A percentile compares a stretch with the other conserved stretches of the same genome.
Evolutionary conservation across 352 stramenopile genomes (phyloP).

Genomic region (Pythium vanterpoolii): DNA sequence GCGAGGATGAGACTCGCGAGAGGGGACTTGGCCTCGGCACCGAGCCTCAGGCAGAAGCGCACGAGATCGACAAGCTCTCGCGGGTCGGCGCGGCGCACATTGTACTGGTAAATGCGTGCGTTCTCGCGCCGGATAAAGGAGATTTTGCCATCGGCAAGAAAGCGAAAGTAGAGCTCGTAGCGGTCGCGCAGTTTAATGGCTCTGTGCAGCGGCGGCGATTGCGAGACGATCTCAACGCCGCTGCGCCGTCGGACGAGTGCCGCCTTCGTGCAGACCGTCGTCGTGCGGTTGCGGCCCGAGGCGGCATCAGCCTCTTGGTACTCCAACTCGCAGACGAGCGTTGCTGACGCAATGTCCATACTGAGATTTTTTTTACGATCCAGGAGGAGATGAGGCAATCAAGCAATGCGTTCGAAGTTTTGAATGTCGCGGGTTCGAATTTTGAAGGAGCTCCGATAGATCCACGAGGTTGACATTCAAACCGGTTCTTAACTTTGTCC

Average conservation of each 20-base stretch:
- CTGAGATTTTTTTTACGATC: neutral
- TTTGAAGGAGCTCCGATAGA: slow-evolving; percentile 11
- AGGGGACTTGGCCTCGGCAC: slow-evolving; percentile 45
- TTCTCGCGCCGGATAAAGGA: slow-evolving; percentile 58
- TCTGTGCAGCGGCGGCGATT: slow-evolving; percentile 48
- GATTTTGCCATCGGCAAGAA: slow-evolving; percentile 52
- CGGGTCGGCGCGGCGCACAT: slow-evolving; percentile 45
- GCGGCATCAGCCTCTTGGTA: slow-evolving; percentile 53
- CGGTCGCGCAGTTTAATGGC: slow-evolving; percentile 44
- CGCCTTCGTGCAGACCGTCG: slow-evolving; percentile 34
- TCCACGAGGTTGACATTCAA: neutral
- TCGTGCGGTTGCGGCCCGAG: slow-evolving; percentile 44
- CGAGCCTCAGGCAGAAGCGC: slow-evolving; percentile 46
- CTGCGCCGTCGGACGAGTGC: slow-evolving; percentile 47
- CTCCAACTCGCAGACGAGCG: slow-evolving; percentile 45
- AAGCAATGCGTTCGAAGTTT: slow-evolving; percentile 23
- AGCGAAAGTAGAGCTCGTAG: slow-evolving; percentile 73
- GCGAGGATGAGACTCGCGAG: slow-evolving; percentile 6
- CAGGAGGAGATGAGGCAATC: no score
- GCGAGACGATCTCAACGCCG: slow-evolving; percentile 49
- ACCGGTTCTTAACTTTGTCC: neutral
- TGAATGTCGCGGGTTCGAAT: slow-evolving; percentile 21
- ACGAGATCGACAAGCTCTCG: slow-evolving; percentile 38
- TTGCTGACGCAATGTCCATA: slow-evolving; percentile 2
- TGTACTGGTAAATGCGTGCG: slow-evolving; percentile 57